Evolutionary conservation across 257 asterid species (phyloP).

Genomic region (Gynochthodes officinalis): DNA sequence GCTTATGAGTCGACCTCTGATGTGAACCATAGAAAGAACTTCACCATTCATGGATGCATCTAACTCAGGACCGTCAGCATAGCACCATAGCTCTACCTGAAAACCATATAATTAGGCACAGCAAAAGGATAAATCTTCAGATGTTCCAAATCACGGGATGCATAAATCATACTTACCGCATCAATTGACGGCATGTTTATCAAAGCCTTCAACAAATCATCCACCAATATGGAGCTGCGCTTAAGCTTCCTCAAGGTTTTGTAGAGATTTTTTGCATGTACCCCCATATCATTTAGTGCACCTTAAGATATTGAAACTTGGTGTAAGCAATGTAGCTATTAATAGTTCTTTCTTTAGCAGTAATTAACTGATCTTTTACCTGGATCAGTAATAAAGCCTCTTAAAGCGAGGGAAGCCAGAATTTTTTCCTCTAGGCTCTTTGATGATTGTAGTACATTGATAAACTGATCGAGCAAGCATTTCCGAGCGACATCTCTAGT

Average conservation of each 20-base stretch:
- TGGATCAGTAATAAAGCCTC: constrained; percentile 60
- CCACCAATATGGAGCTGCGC: constrained; percentile 50
- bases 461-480: constrained; percentile 65
- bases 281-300: constrained; percentile 52
- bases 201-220: constrained; percentile 59
- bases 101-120: constrained; percentile 11
- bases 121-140: not conserved
- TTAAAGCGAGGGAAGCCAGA: constrained; percentile 65
- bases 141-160: not conserved
- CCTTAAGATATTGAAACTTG: constrained; percentile 26
- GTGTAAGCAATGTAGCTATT: constrained; percentile 11
- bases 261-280: constrained; percentile 55
- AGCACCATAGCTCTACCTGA: constrained; percentile 81
- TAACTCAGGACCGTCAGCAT: constrained; percentile 63
- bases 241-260: constrained; percentile 61
- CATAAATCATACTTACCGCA: constrained; percentile 45
- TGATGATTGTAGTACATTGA: constrained; percentile 65
- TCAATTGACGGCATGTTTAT: constrained; percentile 66
- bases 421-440: constrained; percentile 74
- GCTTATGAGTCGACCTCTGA: constrained; percentile 52
- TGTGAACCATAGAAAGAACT: constrained; percentile 54
- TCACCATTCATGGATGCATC: constrained; percentile 71
- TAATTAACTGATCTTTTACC: constrained; percentile 28
- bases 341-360: not conserved
- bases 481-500: constrained; percentile 58